Base-by-base conservation (phyloP, 2,329 filamentous ascomycete genomes). In the Clarireedia paspali region DNA sequence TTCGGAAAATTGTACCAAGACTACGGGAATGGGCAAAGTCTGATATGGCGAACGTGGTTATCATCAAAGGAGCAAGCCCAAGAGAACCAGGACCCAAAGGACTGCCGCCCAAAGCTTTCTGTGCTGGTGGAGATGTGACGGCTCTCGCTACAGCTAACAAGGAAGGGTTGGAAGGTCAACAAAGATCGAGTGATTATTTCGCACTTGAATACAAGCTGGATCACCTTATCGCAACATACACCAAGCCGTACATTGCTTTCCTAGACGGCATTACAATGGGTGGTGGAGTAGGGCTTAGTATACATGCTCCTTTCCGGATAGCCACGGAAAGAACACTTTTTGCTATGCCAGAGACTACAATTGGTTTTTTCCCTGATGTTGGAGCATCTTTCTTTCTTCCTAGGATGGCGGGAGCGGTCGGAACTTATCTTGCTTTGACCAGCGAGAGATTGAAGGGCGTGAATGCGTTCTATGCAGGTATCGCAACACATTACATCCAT, bases 231-330 rank as follows among this genome's bases (percentile, higher is more conserved):
- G 89, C 94, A 23, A 96, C 91, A 39, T 96, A 96, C 75, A 70
- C 77, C 59, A 99, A 96, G 76, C 94, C 94, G 0, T 95, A 94
- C 68, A 83, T 99, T 52, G 88, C 94, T 34, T 88, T 97, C 69
- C 95, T 99, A 86, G 94, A 99, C 68, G 94, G 94, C 58, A 88
- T 96, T 71, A 99, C 95, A 52, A 99, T 99, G 94, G 94, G 94
- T 55, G 94, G 94, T 55, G 94, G 94, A 63, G 94, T 97, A 53
- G 94, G 94, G 6, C 81, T 99, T 56, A 95, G 89, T 71, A 82
- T 96, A 52, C 95, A 99, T 73, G 92, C 94, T 2, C 95, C 94
- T 3, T 92, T 99, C 79, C 82, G 94, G 59, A 95, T 99, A 69
- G 94, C 94, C 39, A 99, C 94, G 2, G 94, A 99, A 74, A 87